Evolutionary conservation across 2,329 filamentous ascomycete species (phyloP).

Genomic region (Botrytis sinoallii): DNA sequence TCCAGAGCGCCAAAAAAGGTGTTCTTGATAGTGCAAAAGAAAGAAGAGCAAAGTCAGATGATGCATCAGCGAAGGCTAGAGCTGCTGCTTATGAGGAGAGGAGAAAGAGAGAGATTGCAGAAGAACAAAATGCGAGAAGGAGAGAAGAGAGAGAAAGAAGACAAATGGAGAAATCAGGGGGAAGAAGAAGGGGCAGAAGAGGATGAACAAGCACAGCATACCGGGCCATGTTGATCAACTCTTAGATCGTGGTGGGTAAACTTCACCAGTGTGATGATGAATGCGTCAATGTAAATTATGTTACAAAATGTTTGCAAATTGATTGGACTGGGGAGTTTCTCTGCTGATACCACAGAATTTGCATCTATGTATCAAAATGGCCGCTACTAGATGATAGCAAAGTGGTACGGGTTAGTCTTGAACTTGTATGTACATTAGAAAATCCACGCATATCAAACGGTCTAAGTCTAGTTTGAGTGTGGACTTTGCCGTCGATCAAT

Average conservation of each 20-base stretch:
- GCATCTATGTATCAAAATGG: neutral
- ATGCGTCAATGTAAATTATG: slow-evolving; percentile 11
- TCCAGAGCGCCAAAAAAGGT: slow-evolving; percentile 10
- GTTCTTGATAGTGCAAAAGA: neutral
- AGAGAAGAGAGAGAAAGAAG: slow-evolving; percentile 8
- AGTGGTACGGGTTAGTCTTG: neutral
- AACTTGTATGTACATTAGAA: neutral
- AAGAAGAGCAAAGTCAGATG: slow-evolving; percentile 7
- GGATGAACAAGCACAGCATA: neutral
- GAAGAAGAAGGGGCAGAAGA: neutral
- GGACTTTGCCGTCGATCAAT: neutral
- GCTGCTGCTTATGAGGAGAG: slow-evolving; percentile 12
- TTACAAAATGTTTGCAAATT: neutral
- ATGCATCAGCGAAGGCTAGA: neutral
- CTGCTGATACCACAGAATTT: neutral
- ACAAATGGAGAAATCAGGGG: neutral
- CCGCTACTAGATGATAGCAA: neutral
- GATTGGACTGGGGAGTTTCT: neutral
- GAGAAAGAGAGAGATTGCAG: neutral
- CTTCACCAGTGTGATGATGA: neutral
- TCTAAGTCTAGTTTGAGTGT: neutral
- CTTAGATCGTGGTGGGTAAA: neutral
- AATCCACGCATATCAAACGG: neutral
- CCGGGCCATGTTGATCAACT: neutral
- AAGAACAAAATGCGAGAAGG: slow-evolving; percentile 10